These are phyloP conservation scores for Fragaria vesca DNA, from an alignment of 306 rosid genomes.

Conservation along the genomic window DNA sequence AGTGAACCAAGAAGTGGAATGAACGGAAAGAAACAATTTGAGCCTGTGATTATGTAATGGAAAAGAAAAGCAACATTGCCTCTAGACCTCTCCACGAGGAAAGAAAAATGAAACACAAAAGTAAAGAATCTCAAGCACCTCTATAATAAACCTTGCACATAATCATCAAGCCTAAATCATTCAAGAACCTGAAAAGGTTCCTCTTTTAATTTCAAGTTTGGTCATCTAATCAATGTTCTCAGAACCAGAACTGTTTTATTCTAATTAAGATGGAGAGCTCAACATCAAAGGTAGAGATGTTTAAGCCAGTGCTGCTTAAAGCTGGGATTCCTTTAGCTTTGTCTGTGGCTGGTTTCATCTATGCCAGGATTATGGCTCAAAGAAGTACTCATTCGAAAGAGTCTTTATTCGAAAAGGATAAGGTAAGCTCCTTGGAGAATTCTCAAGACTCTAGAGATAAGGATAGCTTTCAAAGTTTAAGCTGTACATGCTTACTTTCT, in stretches of 20 bases:
- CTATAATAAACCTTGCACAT: background rate
- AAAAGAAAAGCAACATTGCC: conserved; percentile 40
- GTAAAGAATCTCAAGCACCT: conserved; percentile 18
- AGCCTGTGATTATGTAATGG: conserved; percentile 25
- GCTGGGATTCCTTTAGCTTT: conserved; percentile 65
- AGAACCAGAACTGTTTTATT: background rate
- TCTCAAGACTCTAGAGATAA: conserved; percentile 21
- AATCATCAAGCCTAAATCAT: conserved; percentile 11
- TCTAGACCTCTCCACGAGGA: conserved; percentile 29
- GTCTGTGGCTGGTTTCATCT: conserved; percentile 60
- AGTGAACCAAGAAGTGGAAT: conserved; percentile 21
- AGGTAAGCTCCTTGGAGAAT: conserved; percentile 17
- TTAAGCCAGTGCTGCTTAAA: conserved; percentile 54
- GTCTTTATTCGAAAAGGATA: conserved; percentile 12
- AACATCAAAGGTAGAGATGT: conserved; percentile 33
- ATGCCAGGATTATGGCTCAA: conserved; percentile 50
- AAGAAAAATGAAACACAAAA: conserved; percentile 19
- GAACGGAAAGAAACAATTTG: conserved; percentile 13
- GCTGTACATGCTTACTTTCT: conserved; percentile 10
- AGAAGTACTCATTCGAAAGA: conserved; percentile 27
- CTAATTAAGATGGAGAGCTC: conserved; percentile 44
- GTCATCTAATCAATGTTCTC: background rate
- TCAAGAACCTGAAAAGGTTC: conserved; percentile 5
- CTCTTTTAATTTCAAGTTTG: background rate
- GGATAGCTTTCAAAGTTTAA: conserved; percentile 28